Conservation (phyloP, 805 yeast species). For the Sugiyamaella americana region DNA sequence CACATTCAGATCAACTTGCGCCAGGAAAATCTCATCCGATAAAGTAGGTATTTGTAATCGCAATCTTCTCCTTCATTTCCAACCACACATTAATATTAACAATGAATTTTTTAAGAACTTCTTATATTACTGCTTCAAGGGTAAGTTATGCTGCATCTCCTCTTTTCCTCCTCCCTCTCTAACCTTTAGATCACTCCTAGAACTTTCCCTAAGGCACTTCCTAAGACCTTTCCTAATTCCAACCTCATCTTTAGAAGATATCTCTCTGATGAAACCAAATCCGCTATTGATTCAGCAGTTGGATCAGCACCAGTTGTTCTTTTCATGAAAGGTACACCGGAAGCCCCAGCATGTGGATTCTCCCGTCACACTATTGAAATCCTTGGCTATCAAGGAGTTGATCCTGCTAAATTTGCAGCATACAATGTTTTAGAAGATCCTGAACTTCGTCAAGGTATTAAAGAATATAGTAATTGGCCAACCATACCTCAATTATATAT, state of each 20-base stretch:
- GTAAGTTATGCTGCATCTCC: no score
- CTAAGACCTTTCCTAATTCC: background rate
- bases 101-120: background rate
- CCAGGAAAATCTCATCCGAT: no score
- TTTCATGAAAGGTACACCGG: conserved; percentile 98
- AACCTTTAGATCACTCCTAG: background rate
- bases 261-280: conserved; percentile 69
- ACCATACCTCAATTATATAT: conserved; percentile 96
- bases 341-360: conserved; percentile 96
- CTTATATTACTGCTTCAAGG: background rate
- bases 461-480: conserved; percentile 96
- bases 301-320: conserved; percentile 88
- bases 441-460: conserved; percentile 90
- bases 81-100: no score
- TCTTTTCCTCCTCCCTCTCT: no score
- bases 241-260: conserved; percentile 33
- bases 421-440: conserved; percentile 93
- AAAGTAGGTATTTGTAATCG: no score
- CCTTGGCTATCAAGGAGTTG: conserved; percentile 94
- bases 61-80: no score
- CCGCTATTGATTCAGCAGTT: conserved; percentile 83
- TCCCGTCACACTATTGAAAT: conserved; percentile 91
- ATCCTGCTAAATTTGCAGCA: conserved; percentile 93
- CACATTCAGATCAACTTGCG: no score
- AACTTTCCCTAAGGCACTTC: conserved; percentile 1